Conservation (phyloP, 345 rosid species). For the Physaria fendleri region DNA sequence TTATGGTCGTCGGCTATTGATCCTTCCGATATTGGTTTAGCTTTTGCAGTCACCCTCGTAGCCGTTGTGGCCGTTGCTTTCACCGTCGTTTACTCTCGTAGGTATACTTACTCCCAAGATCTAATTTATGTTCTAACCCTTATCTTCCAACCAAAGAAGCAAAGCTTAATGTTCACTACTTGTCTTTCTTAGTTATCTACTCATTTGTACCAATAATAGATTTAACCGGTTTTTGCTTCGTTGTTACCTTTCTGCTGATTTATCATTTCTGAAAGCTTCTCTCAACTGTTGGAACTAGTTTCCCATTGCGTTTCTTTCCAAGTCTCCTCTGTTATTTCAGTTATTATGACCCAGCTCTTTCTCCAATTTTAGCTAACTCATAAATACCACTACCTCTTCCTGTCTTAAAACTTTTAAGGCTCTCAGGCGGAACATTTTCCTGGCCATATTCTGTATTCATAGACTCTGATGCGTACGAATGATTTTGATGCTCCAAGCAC, state of each 20-base stretch:
- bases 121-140: conserved; percentile 3
- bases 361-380: too few species aligned
- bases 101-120: conserved; percentile 33
- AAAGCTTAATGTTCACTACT: conserved; percentile 3
- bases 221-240: too few species aligned
- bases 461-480: background rate
- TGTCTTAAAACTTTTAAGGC: too few species aligned
- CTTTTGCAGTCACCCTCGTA: conserved; percentile 64
- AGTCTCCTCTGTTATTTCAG: too few species aligned
- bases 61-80: conserved; percentile 67
- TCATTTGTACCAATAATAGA: background rate
- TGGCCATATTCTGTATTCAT: background rate
- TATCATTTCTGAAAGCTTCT: too few species aligned
- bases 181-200: background rate
- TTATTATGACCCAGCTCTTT: too few species aligned
- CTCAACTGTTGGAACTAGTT: too few species aligned
- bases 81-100: conserved; percentile 56
- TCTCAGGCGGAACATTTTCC: background rate
- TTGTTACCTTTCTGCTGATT: too few species aligned
- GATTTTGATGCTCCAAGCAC: conserved; percentile 1
- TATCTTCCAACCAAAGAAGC: background rate
- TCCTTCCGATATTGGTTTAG: conserved; percentile 50
- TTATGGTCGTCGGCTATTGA: conserved; percentile 41
- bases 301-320: too few species aligned
- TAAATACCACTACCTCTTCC: too few species aligned